Conservation (phyloP, 345 rosid species). For the Acer negundo region DNA sequence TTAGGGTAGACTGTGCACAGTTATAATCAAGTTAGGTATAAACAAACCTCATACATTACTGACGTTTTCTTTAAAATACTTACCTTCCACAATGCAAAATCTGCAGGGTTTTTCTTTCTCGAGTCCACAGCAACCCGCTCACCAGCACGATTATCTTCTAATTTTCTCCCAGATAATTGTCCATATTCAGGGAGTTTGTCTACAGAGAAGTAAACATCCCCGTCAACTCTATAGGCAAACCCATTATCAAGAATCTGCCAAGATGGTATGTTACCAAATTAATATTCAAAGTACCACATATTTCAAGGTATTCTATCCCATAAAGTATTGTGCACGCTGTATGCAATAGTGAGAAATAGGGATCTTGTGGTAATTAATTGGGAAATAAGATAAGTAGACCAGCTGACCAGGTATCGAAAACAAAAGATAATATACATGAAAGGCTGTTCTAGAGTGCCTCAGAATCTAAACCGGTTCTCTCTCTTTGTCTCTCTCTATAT, state of each 20-base stretch:
- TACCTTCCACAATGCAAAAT: constrained; percentile 98
- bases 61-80: background rate
- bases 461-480: background rate
- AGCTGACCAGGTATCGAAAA: background rate
- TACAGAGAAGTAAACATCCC: constrained; percentile 83
- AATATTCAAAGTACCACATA: background rate
- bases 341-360: background rate
- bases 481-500: background rate
- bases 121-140: constrained; percentile 92
- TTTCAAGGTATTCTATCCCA: background rate
- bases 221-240: constrained; percentile 74
- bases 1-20: background rate
- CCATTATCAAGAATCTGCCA: constrained; percentile 87
- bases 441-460: background rate
- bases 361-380: background rate
- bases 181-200: constrained; percentile 79
- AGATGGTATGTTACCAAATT: constrained; percentile 16
- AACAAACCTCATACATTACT: background rate
- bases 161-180: constrained; percentile 73
- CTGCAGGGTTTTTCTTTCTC: constrained; percentile 90
- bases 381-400: background rate
- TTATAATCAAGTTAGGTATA: background rate
- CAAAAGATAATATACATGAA: background rate
- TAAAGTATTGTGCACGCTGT: background rate
- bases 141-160: constrained; percentile 94